phyloP scores from a whole-genome alignment of 2,329 filamentous ascomycete genomes.

The Diplodia intermedia region DNA sequence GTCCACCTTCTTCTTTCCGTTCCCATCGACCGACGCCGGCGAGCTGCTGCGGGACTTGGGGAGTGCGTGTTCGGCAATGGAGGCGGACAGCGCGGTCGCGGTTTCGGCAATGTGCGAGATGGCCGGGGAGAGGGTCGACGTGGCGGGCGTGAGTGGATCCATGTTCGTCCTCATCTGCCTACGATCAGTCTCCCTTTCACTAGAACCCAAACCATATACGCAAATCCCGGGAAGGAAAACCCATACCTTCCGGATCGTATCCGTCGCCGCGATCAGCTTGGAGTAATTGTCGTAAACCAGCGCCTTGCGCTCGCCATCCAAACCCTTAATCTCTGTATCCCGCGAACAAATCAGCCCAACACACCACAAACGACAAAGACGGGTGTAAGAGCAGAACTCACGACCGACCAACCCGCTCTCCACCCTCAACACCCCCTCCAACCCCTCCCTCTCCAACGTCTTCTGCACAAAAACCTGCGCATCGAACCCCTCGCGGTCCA shows the following conservation, averaged over 20 bases:
- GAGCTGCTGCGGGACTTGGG: slow-evolving; percentile 26
- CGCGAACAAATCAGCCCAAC: neutral
- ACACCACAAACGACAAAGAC: neutral
- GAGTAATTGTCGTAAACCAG: slow-evolving; percentile 98
- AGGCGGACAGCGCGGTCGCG: slow-evolving; percentile 51
- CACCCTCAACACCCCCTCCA: slow-evolving; percentile 72
- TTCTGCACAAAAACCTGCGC: slow-evolving; percentile 70
- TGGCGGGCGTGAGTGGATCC: slow-evolving; percentile 78
- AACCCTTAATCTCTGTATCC: slow-evolving; percentile 74
- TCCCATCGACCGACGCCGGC: neutral
- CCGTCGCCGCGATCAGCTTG: slow-evolving; percentile 94
- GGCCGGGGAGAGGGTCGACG: slow-evolving; percentile 73
- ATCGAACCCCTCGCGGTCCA: slow-evolving; percentile 77
- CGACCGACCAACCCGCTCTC: slow-evolving; percentile 72
- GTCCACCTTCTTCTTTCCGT: slow-evolving; percentile 13
- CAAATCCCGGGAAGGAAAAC: neutral
- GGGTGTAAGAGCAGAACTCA: slow-evolving; percentile 36
- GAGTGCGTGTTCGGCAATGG: slow-evolving; percentile 42
- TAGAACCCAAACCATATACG: too few relatives aligned
- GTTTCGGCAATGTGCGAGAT: slow-evolving; percentile 77
- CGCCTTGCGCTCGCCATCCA: slow-evolving; percentile 96
- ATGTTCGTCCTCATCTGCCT: slow-evolving; percentile 76
- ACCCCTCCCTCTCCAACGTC: slow-evolving; percentile 66
- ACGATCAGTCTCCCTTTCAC: neutral
- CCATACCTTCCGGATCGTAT: slow-evolving; percentile 81